Base-by-base conservation (phyloP, 441 rosid species). In the Bruguiera hainesii region DNA sequence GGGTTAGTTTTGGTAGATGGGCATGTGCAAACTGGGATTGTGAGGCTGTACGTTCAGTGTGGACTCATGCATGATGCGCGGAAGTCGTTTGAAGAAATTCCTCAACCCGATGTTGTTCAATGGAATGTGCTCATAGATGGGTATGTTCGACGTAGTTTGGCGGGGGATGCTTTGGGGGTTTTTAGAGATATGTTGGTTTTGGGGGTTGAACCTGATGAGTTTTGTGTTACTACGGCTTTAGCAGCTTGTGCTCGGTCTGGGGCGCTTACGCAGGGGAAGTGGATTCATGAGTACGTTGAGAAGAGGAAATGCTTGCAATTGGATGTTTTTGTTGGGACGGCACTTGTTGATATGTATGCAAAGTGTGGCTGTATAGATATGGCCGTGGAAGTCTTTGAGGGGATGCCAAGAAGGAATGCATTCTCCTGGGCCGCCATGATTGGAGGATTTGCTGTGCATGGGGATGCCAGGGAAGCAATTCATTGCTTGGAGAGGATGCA, bases 121-220 rank as follows among this genome's bases (percentile, higher is more conserved):
- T 83, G 88, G 83, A 85, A 81, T 79, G 88, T 83, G 75, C 68
- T 83, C 25, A 80, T 87, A 71, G 78, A 73, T 65, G 90, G 88
- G 56, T 82, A 78, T 61, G 74, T 77, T 66, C 71, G 60, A 52
- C 55, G 63, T 46, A 71, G 79, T 29, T 73, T 81, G 65, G 82
- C 53, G 37, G 63, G 56, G 15, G 78, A 71, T 15, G 82, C 84
- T 58, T 78, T 85, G 71, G 25, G 56, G 20, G 67, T 72, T 16
- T 87, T 83, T 56, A 69, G 46, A 26, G 73, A 81, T 66, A 85
- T 87, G 92, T 71, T 87, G 74, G 71, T 62, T 68, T 23, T 35
- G 63, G 79, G 84, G 30, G 20, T 72, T 37, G 80, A 81, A 80
- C 83, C 84, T 33, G 86, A 87, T 71, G 77, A 67, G 19, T 83